phyloP scores from a whole-genome alignment of 306 rosid genomes.

The Dryas alaskensis region DNA sequence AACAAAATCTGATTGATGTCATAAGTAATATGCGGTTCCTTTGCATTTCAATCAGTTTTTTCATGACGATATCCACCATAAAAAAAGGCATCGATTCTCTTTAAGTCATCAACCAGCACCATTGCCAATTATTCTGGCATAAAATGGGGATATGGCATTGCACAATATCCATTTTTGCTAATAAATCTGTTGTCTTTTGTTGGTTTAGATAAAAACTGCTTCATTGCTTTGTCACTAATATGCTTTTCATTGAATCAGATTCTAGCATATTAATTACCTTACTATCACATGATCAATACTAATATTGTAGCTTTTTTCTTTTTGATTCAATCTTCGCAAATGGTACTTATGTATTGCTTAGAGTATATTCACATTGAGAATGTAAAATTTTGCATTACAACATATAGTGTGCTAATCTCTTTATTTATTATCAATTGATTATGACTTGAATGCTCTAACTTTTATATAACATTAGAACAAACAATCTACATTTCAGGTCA shows the following conservation, averaged over 20 bases:
- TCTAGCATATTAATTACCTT: slow-evolving; percentile 3
- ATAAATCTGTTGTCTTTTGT: neutral
- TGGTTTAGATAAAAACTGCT: slow-evolving; percentile 2
- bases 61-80: slow-evolving; percentile 8
- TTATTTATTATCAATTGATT: too few relatives aligned
- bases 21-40: neutral
- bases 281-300: neutral
- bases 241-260: slow-evolving; percentile 14
- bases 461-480: too few relatives aligned
- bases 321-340: neutral
- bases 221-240: slow-evolving; percentile 7
- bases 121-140: neutral
- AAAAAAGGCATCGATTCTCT: slow-evolving; percentile 21
- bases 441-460: too few relatives aligned
- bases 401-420: too few relatives aligned
- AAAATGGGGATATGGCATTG: too few relatives aligned
- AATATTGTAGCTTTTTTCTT: too few relatives aligned
- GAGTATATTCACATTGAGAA: neutral
- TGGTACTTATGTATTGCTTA: neutral
- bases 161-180: neutral
- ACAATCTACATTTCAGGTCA: too few relatives aligned
- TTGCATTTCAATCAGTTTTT: neutral
- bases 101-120: neutral
- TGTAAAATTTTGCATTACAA: too few relatives aligned
- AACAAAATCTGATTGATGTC: slow-evolving; percentile 10